A percentile compares a stretch with the other conserved stretches of the same genome.
phyloP scores from a whole-genome alignment of 2,329 filamentous ascomycete species.

The Scedosporium dehoogii region DNA sequence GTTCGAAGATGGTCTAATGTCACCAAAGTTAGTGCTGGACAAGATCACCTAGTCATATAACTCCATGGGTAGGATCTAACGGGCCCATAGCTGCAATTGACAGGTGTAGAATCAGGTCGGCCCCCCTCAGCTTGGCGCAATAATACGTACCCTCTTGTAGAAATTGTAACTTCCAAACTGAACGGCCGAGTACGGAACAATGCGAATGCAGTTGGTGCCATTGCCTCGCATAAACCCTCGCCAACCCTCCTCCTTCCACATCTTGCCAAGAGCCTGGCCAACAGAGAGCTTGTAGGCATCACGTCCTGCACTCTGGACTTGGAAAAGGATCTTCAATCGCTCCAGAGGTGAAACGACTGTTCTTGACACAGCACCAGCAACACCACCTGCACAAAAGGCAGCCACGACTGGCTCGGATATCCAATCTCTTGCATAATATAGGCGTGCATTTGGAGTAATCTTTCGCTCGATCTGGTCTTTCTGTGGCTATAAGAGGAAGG shows the following conservation, averaged over 20 bases:
- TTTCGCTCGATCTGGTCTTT: background rate
- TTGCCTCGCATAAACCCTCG: constrained; percentile 96
- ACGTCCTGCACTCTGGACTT: constrained; percentile 82
- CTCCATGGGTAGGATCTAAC: too few relatives aligned
- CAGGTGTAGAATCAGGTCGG: too few relatives aligned
- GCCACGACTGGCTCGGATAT: constrained; percentile 78
- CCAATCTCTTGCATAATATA: constrained; percentile 18
- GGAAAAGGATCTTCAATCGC: constrained; percentile 93
- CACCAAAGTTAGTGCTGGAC: background rate
- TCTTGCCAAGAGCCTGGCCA: constrained; percentile 78
- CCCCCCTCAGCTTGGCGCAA: too few relatives aligned
- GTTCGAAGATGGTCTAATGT: constrained; percentile 61
- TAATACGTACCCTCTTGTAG: constrained; percentile 70
- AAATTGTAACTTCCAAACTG: constrained; percentile 98
- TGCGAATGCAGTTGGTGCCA: constrained; percentile 95
- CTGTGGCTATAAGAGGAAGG: background rate
- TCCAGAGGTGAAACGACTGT: constrained; percentile 96
- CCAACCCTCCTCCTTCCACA: constrained; percentile 97
- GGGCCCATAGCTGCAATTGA: too few relatives aligned
- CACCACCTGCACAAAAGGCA: constrained; percentile 86
- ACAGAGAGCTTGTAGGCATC: constrained; percentile 93
- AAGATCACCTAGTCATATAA: too few relatives aligned
- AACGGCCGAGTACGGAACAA: constrained; percentile 94
- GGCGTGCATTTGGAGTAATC: background rate
- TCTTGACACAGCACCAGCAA: constrained; percentile 92